Conservation (phyloP, 495 filamentous ascomycete genomes). For the Annulohypoxylon stygium region DNA sequence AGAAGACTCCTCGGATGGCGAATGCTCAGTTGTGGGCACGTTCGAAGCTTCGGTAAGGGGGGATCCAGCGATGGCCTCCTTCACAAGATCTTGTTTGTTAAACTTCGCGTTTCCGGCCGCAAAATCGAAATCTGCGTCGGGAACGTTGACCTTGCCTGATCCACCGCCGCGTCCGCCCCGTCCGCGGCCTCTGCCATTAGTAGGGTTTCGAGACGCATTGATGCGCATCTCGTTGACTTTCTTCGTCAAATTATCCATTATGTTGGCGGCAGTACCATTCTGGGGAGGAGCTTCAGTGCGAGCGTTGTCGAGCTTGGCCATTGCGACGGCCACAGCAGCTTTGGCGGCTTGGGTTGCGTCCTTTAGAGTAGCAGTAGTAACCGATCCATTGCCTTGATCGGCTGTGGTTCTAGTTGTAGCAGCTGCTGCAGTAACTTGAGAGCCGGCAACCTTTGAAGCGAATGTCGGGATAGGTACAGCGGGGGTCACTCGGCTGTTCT, state of each 20-base stretch:
- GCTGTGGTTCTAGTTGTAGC: conserved; percentile 54
- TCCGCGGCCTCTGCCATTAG: conserved; percentile 57
- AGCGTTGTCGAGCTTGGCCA: conserved; percentile 77
- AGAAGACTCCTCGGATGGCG: conserved; percentile 53
- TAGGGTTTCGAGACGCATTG: conserved; percentile 63
- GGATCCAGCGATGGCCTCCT: conserved; percentile 87
- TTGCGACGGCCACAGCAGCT: conserved; percentile 87
- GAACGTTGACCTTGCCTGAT: conserved; percentile 83
- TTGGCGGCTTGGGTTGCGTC: conserved; percentile 87
- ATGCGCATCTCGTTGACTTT: conserved; percentile 91
- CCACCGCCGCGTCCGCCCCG: conserved; percentile 71
- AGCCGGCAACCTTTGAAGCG: conserved; percentile 58
- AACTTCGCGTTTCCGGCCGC: conserved; percentile 94
- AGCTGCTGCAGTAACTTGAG: conserved; percentile 48
- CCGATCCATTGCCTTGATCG: conserved; percentile 51
- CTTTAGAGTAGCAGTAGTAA: conserved; percentile 57
- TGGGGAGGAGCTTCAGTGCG: conserved; percentile 56
- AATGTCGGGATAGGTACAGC: conserved; percentile 78
- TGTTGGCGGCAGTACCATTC: conserved; percentile 56
- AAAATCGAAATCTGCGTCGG: conserved; percentile 93
- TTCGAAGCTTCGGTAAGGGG: conserved; percentile 70
- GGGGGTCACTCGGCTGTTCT: conserved; percentile 63
- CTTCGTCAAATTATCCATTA: conserved; percentile 81
- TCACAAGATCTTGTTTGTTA: conserved; percentile 95
- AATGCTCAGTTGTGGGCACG: conserved; percentile 47